Evolutionary conservation across 139 green algal species (phyloP), one percentile per base, ranked within the genome.

Genomic region (Chlamydomonas sp.): DNA sequence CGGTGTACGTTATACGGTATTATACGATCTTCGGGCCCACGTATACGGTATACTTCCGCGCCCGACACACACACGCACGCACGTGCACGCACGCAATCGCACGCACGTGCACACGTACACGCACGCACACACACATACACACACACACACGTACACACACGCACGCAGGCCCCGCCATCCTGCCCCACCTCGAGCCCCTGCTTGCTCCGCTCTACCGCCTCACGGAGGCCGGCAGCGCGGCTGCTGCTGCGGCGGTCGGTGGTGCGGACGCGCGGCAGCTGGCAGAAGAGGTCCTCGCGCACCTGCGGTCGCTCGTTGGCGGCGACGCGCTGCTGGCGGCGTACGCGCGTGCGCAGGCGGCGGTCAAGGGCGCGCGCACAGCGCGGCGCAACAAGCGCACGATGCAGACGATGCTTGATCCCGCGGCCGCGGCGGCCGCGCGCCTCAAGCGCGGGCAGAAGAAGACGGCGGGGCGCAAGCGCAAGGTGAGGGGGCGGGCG

Each of bases 161-260:
- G 20, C 54, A 34, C 22, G 49, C 50, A 65, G 30, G 49, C 22
- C 58, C 70, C 6, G 70, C 59, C 3, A 70, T 90, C 8, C n/a
- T 43, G 47, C 76, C 81, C 2, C 86, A 90, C 77, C 81, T 95
- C 35, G 68, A 84, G 33, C 37, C 77, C 26, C 70, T 95, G 47
- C 65, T 94, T 68, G 68, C 75, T 33, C 89, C 91, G 48, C 73
- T 96, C 67, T 93, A 85, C 76, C 87, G 88, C 70, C 85, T 96
- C 67, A 78, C 76, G 2, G 87, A 95, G 74, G 77, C 75, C 24
- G 73, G 38, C 8, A 30, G 20, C 6, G 39, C 67, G 0, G 33
- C n/a, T n/a, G 36, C 37, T 29, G 5, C 20, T n/a, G n/a, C n/a
- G n/a, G n/a, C n/a, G n/a, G n/a, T n/a, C 3, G 26, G 4, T 30